Evolutionary conservation across 2,329 filamentous ascomycete genomes (phyloP).

Genomic region (Ampelomyces quisqualis): DNA sequence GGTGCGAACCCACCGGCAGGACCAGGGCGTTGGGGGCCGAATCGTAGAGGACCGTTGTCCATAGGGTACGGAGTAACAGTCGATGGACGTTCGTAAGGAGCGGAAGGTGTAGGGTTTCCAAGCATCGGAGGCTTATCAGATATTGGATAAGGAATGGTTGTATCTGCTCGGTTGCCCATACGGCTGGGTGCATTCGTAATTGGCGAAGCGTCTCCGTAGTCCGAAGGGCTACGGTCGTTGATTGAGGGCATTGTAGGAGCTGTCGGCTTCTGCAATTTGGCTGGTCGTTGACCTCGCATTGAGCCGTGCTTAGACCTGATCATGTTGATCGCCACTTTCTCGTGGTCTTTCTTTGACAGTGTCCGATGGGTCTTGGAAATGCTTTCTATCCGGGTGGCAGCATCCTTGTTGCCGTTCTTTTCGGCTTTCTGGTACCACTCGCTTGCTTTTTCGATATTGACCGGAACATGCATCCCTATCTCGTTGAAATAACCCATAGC

Average conservation of each 20-base stretch:
- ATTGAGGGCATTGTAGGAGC: slow-evolving; percentile 44
- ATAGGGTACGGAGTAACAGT: slow-evolving; percentile 70
- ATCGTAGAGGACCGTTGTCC: slow-evolving; percentile 62
- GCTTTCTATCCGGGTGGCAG: slow-evolving; percentile 75
- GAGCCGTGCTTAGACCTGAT: slow-evolving; percentile 66
- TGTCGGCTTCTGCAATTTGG: slow-evolving; percentile 45
- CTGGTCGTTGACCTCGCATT: slow-evolving; percentile 51
- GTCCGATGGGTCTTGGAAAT: slow-evolving; percentile 74
- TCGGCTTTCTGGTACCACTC: slow-evolving; percentile 90
- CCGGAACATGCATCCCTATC: slow-evolving; percentile 88
- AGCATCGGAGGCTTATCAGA: slow-evolving; percentile 46
- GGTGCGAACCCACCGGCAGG: slow-evolving; percentile 47
- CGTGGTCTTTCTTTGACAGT: slow-evolving; percentile 86
- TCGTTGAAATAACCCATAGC: slow-evolving; percentile 97
- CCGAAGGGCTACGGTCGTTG: slow-evolving; percentile 40
- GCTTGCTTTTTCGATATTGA: slow-evolving; percentile 77
- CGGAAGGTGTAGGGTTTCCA: slow-evolving; percentile 17
- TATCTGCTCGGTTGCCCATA: slow-evolving; percentile 35
- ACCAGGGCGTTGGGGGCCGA: slow-evolving; percentile 30
- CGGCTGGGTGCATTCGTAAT: slow-evolving; percentile 22
- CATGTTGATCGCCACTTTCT: slow-evolving; percentile 81
- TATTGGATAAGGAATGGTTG: slow-evolving; percentile 48
- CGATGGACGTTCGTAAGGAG: slow-evolving; percentile 47
- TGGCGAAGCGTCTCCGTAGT: slow-evolving; percentile 34
- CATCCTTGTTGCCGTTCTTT: slow-evolving; percentile 89